Conservation (phyloP, 2,329 filamentous ascomycete genomes). For the Penicillium olsonii region DNA sequence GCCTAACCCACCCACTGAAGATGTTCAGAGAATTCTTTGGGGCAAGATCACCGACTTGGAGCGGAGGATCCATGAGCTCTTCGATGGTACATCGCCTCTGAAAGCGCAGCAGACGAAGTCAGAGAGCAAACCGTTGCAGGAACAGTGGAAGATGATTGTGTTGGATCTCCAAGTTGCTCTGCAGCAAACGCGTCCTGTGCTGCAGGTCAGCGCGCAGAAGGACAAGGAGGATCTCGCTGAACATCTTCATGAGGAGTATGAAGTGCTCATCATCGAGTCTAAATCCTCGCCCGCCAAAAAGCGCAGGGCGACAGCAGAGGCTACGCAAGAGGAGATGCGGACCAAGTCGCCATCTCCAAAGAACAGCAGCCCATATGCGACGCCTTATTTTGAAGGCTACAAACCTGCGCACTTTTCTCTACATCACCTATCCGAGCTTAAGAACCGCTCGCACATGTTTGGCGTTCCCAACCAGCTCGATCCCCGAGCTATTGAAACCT, state of each 20-base stretch:
- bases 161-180: slow-evolving; percentile 54
- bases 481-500: slow-evolving; percentile 60
- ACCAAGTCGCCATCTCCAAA: neutral
- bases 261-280: slow-evolving; percentile 18
- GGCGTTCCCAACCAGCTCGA: slow-evolving; percentile 63
- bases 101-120: neutral
- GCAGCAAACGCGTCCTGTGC: slow-evolving; percentile 45
- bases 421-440: neutral
- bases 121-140: slow-evolving; percentile 42
- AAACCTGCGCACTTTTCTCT: neutral
- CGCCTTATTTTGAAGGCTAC: slow-evolving; percentile 25
- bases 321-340: neutral
- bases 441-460: slow-evolving; percentile 51
- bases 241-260: slow-evolving; percentile 28
- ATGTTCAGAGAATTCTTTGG: slow-evolving; percentile 67
- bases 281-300: slow-evolving; percentile 15
- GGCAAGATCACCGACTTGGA: slow-evolving; percentile 62
- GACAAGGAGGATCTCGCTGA: slow-evolving; percentile 42
- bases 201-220: slow-evolving; percentile 28
- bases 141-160: slow-evolving; percentile 48
- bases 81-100: slow-evolving; percentile 50
- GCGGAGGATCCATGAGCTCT: slow-evolving; percentile 52
- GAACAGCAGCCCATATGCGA: neutral
- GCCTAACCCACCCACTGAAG: slow-evolving; percentile 65
- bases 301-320: slow-evolving; percentile 18